A percentile compares a stretch with the other conserved stretches of the same genome.
phyloP scores from a whole-genome alignment of 768 basidiomycete species.

The Lentinus tigrinus region DNA sequence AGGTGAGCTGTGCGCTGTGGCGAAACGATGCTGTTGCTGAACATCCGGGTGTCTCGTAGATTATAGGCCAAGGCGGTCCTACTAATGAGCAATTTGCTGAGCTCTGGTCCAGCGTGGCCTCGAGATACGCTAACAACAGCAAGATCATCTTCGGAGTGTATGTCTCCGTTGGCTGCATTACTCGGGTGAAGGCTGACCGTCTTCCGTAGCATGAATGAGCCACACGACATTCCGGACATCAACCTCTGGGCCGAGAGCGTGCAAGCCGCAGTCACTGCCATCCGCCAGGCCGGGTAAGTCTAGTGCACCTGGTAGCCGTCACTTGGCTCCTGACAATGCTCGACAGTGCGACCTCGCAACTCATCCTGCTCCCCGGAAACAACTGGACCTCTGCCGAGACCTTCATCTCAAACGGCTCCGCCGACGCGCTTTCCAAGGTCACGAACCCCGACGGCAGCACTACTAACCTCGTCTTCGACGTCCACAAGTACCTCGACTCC shows the following conservation, averaged over 20 bases:
- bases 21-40: background rate
- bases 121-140: conserved; percentile 35
- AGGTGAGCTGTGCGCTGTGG: background rate
- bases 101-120: conserved; percentile 42
- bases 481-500: conserved; percentile 46
- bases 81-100: conserved; percentile 39
- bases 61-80: conserved; percentile 41
- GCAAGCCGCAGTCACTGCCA: conserved; percentile 42
- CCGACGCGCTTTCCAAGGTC: conserved; percentile 38
- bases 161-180: background rate
- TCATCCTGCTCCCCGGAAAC: conserved; percentile 43
- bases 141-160: conserved; percentile 33
- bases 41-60: conserved; percentile 9
- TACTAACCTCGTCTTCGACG: conserved; percentile 42
- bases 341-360: conserved; percentile 33
- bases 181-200: no score
- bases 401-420: conserved; percentile 36
- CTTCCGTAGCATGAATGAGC: conserved; percentile 41
- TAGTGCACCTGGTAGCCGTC: background rate
- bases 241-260: conserved; percentile 33
- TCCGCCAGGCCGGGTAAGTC: conserved; percentile 36
- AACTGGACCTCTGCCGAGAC: conserved; percentile 34
- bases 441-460: conserved; percentile 41
- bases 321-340: background rate
- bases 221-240: conserved; percentile 42